Evolutionary conservation across 345 rosid genomes (phyloP), one percentile per base, ranked within the genome.

Genomic region (Salix dunnii): DNA sequence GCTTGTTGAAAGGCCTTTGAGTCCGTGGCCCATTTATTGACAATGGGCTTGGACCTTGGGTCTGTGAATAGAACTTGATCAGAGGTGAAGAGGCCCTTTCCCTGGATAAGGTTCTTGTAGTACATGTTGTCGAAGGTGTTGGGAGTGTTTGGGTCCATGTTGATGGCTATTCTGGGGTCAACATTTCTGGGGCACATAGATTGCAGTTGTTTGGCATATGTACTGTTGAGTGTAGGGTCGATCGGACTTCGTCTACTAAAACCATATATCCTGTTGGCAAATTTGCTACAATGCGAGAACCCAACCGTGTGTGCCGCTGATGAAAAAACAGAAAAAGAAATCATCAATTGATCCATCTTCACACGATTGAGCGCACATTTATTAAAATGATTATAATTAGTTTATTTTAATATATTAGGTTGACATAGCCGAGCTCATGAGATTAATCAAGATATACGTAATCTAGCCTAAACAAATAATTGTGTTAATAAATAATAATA

Each of bases 91-190:
- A 92, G 73, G 27, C 98, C 97, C 87, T 5, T 94, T 14, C 97
- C 97, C 70, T 80, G 87, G 42, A 85, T 85, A 25, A 94, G 92
- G 82, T 94, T 94, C 78, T 75, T 71, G 87, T 48, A 94, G 84
- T 94, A 94, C 25, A 79, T 85, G 23, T 94, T 94, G 87, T 94
- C 98, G 67, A 94, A 94, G 12, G 43, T 82, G n/a, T 67, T 89
- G 43, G 96, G 93, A 0, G 94, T 82, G 8, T 85, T 76, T 0
- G 98, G 97, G 70, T 94, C 98, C 95, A 94, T 88, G 89, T 88
- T 84, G 70, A 94, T 90, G 65, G 95, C 98, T 16, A 91, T 87
- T 38, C 85, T 79, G 6, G 94, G 88, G 73, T 94, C 94, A 3
- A 94, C 96, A 0, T 76, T 76, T 4, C 67, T 0, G 25, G 97